Evolutionary conservation across 148 eudicot species (phyloP), one percentile per base, ranked within the genome.

Genomic region (Camellia sinensis): DNA sequence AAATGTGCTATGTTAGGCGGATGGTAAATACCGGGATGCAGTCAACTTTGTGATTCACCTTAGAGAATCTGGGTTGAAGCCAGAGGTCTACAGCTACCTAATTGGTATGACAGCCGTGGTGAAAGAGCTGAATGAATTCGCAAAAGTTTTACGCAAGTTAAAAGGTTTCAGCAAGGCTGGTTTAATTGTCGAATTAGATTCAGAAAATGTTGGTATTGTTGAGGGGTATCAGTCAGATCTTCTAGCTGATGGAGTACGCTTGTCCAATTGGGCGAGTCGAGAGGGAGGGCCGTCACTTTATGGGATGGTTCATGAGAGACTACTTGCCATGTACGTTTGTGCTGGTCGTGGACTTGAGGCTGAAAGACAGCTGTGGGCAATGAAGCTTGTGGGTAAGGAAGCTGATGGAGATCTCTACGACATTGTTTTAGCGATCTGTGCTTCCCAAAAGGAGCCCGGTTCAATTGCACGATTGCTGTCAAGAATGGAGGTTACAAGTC

Each of bases 91-190:
- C 80, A 93, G 96, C 87, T 93, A 90, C 79, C 85, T 95, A 22
- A 85, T 93, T 37, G 98, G 96, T 29, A 90, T 93, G 96, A 91
- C 98, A 67, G 97, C 98, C 78, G 85, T 90, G 59, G 92, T 95
- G 9, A 95, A 93, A 82, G 97, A 93, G 83, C 84, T 91, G 80
- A 93, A 93, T 71, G 93, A 92, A 86, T 78, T 93, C 37, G 80
- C 90, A 71, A 95, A 95, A 90, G 94, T 91, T 46, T 80, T 93
- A 66, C 92, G 89, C 81, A 92, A 92, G 80, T 73, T 95, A 80
- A 92, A 90, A 82, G 88, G 82, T 79, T 93, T 84, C 82, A 84
- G 84, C 44, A 90, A 81, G 76, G 80, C 90, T 43, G 98, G 96
- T 73, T 71, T 84, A 62, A 76, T 89, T n/a, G 84, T 88, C 45